phyloP scores from a whole-genome alignment of 1,284 basidiomycete genomes.

The Exobasidium cylindrosporum region DNA sequence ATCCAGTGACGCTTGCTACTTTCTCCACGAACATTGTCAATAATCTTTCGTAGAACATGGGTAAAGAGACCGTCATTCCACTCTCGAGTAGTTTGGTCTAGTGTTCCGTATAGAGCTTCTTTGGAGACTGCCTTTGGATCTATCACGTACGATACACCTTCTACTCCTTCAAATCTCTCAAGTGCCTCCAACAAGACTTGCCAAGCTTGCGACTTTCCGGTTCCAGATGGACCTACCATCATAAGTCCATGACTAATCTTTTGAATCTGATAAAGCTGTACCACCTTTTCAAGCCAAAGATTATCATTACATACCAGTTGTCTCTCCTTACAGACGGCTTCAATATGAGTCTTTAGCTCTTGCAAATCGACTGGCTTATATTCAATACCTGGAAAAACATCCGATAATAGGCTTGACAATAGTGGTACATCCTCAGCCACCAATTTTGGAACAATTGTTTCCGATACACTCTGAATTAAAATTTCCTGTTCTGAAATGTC shows the following conservation, averaged over 20 bases:
- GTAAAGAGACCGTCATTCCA: conserved; percentile 99
- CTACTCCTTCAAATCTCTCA: conserved; percentile 83
- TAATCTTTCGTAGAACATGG: conserved; percentile 92
- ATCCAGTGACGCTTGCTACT: conserved; percentile 98
- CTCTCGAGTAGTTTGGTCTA: conserved; percentile 95
- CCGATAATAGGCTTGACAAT: conserved; percentile 85
- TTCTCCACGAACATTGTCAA: conserved; percentile 97
- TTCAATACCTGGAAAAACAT: conserved; percentile 94
- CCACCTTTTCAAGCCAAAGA: conserved; percentile 89
- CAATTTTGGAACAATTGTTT: conserved; percentile 96
- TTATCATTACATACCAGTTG: conserved; percentile 70
- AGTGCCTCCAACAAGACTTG: conserved; percentile 85
- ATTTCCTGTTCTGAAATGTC: conserved; percentile 85
- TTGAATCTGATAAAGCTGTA: conserved; percentile 98
- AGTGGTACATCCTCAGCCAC: conserved; percentile 96
- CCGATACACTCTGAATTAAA: conserved; percentile 97
- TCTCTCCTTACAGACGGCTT: conserved; percentile 80
- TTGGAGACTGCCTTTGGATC: conserved; percentile 99
- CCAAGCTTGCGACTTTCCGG: conserved; percentile 97
- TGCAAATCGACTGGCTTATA: conserved; percentile 86
- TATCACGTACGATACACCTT: conserved; percentile 93
- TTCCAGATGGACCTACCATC: conserved; percentile 98
- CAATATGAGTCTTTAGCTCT: conserved; percentile 76
- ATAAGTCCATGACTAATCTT: conserved; percentile 99
- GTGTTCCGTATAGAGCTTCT: conserved; percentile 92